Percentiles rank a stretch among this genome's conserved stretches.
Evolutionary conservation across 1,284 basidiomycete genomes (phyloP).

Genomic region (Puccinia triticina): DNA sequence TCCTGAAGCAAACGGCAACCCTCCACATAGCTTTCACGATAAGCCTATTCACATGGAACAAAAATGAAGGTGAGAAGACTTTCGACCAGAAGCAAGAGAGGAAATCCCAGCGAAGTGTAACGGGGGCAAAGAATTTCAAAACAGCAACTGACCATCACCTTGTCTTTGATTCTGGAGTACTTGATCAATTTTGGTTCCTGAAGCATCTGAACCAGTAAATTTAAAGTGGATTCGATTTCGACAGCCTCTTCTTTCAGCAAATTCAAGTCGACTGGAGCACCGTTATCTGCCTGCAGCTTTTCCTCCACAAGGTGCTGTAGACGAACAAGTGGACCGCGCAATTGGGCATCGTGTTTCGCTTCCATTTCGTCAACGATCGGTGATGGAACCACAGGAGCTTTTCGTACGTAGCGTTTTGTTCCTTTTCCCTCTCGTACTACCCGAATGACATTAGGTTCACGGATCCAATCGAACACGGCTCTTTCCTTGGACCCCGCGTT

Average conservation of each 20-base stretch:
- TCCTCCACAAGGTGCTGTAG: background rate
- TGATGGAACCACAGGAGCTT: background rate
- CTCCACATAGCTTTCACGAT: constrained; percentile 12
- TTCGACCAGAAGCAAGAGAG: background rate
- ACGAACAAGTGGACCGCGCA: constrained; percentile 3
- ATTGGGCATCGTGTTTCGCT: background rate
- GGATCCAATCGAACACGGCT: background rate
- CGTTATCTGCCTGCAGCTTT: background rate
- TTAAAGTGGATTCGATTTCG: background rate
- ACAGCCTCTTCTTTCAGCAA: constrained; percentile 8
- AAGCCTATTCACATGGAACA: background rate
- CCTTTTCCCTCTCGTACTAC: background rate
- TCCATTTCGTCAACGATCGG: background rate
- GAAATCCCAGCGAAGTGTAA: background rate
- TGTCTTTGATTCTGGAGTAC: background rate
- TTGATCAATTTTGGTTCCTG: background rate
- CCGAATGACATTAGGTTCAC: background rate
- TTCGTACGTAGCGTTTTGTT: background rate
- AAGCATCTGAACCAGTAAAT: background rate
- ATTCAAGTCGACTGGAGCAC: background rate
- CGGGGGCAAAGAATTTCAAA: background rate
- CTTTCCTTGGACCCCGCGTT: background rate
- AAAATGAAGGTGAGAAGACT: background rate
- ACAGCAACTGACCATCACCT: background rate
- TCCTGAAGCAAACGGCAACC: constrained; percentile 10